Conservation (phyloP, 129 eudicot genomes). For the Flaveria linearis region DNA sequence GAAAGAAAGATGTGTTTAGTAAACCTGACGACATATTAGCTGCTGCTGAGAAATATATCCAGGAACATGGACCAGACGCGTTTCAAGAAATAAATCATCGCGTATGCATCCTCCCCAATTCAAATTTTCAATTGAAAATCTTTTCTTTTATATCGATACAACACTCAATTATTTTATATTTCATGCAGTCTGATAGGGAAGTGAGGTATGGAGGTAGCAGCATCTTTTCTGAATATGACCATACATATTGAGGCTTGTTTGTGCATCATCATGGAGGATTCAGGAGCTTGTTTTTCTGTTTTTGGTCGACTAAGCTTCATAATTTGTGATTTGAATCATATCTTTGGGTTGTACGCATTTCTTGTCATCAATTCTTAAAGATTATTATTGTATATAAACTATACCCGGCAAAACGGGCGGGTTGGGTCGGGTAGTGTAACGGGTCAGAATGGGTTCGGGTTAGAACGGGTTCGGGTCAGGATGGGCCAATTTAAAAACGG, state of each 20-base stretch:
- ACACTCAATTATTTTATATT: background rate
- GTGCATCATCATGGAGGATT: background rate
- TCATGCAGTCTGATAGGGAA: slow-evolving; percentile 56
- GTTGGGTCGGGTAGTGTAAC: too few species aligned
- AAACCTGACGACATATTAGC: slow-evolving; percentile 81
- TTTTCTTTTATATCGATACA: background rate
- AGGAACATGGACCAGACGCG: slow-evolving; percentile 82
- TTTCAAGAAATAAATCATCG: slow-evolving; percentile 70
- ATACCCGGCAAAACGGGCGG: too few species aligned
- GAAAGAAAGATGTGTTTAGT: slow-evolving; percentile 70
- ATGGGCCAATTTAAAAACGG: too few species aligned
- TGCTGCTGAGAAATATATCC: slow-evolving; percentile 86
- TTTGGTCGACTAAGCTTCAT: background rate
- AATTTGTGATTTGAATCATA: background rate
- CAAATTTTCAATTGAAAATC: background rate
- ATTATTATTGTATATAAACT: background rate
- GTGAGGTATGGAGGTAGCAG: slow-evolving; percentile 34
- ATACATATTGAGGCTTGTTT: slow-evolving; percentile 43
- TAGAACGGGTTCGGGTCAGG: too few species aligned
- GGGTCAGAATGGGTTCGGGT: too few species aligned
- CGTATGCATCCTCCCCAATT: slow-evolving; percentile 37
- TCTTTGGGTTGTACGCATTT: background rate
- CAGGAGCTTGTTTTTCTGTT: background rate
- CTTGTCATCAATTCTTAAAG: background rate
- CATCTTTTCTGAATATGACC: slow-evolving; percentile 51